phyloP scores from a whole-genome alignment of 495 filamentous ascomycete genomes.

The Amphirosellinia nigrospora region DNA sequence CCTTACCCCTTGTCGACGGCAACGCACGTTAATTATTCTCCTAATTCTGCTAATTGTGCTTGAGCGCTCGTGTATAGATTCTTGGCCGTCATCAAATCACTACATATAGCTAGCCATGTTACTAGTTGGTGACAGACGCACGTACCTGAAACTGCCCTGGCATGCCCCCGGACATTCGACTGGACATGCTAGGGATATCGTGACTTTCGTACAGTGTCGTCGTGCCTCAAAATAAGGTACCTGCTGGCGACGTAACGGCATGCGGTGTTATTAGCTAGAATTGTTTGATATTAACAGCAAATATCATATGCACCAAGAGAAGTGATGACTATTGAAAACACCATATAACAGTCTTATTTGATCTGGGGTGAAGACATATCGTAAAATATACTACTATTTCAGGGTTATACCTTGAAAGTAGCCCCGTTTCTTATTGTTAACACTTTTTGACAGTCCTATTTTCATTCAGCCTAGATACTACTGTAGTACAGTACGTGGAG shows the following conservation, averaged over 20 bases:
- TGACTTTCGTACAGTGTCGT: neutral
- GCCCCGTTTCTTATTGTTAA: neutral
- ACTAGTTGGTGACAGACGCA: neutral
- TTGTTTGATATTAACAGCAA: neutral
- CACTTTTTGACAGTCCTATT: neutral
- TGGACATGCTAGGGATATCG: neutral
- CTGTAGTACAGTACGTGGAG: neutral
- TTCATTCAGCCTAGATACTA: neutral
- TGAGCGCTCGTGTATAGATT: neutral
- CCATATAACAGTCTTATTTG: neutral
- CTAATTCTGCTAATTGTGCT: neutral
- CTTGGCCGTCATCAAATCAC: neutral
- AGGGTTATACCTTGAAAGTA: neutral
- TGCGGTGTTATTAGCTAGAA: neutral
- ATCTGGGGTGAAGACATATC: neutral
- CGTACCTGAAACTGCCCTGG: constrained; percentile 22
- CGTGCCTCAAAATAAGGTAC: constrained; percentile 8
- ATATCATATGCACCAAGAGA: neutral
- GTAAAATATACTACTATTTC: neutral
- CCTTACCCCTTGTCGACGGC: neutral
- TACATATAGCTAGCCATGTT: neutral
- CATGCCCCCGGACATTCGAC: neutral
- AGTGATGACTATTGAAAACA: neutral
- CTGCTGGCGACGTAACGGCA: neutral
- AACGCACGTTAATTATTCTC: neutral